phyloP scores from a whole-genome alignment of 2,329 filamentous ascomycete genomes.

The Monascus ruber region DNA sequence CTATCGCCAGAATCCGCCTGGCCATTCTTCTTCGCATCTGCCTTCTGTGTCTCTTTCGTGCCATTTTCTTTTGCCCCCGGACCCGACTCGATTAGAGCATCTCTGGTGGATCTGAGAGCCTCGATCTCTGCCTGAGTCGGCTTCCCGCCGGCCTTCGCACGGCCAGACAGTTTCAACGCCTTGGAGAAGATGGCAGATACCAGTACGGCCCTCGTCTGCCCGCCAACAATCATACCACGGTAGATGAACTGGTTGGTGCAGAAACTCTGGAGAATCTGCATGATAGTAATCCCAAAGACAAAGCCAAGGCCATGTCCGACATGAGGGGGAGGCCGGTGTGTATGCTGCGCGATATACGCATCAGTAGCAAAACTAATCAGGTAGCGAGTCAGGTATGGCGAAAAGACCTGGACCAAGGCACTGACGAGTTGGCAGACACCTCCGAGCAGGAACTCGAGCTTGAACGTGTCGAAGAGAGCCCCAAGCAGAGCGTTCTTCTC shows the following conservation, averaged over 20 bases:
- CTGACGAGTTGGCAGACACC: constrained; percentile 64
- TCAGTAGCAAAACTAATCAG: constrained; percentile 75
- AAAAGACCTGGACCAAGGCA: constrained; percentile 64
- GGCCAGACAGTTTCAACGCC: constrained; percentile 74
- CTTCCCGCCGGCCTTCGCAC: constrained; percentile 72
- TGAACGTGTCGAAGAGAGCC: constrained; percentile 79
- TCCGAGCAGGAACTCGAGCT: constrained; percentile 71
- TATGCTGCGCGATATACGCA: constrained; percentile 57
- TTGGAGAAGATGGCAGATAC: constrained; percentile 88
- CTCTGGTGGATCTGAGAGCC: constrained; percentile 30
- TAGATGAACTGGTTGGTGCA: constrained; percentile 87
- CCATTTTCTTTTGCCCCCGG: constrained; percentile 4
- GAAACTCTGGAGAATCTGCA: constrained; percentile 76
- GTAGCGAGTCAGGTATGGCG: constrained; percentile 75
- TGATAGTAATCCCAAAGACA: constrained; percentile 69
- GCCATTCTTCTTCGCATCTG: constrained; percentile 27
- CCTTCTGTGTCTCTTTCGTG: constrained; percentile 19
- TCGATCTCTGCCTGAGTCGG: constrained; percentile 40
- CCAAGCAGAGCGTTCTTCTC: constrained; percentile 63
- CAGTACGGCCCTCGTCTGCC: constrained; percentile 66
- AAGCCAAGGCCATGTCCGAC: constrained; percentile 70
- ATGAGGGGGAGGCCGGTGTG: constrained; percentile 45
- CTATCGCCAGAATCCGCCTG: constrained; percentile 55
- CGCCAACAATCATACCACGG: constrained; percentile 81
- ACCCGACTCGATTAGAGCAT: constrained; percentile 31